Evolutionary conservation across 1,139 yeast genomes (phyloP), one percentile per base, ranked within the genome.

Genomic region (Ashbya aceris): DNA sequence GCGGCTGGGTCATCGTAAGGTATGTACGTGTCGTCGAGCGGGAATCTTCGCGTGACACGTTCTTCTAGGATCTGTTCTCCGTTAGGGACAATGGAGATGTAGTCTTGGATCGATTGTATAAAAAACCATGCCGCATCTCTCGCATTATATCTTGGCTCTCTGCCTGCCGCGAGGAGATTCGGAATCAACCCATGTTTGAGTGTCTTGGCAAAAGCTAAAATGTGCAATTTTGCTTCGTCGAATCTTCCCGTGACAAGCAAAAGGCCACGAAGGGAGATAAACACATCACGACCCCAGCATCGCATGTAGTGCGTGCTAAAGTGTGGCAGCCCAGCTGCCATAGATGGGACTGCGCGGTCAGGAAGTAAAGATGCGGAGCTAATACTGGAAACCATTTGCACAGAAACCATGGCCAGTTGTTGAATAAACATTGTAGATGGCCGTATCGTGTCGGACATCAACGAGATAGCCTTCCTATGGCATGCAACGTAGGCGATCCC

Each of bases 211-310:
- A 87, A 91, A 5, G 83, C 85, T 41, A 89, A 65, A 47, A 91
- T 85, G 58, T 91, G 97, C 38, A 67, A 64, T 53, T 72, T 79
- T 1, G 97, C 97, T 44, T 81, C 91, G 2, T 82, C 84, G 55
- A 61, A 76, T 44, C 97, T 71, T 11, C 83, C 93, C 0, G 96
- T 74, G 1, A 83, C 80, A 33, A 89, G 65, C 47, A 87, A 66
- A 39, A 89, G 69, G 0, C 98, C 98, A 49, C 96, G 70, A 43
- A 83, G 71, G 0, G 96, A 75, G 43, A 91, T 81, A 58, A 91
- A 91, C 2, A 87, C 95, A 65, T 91, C 98, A 58, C 98, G 74
- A 27, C 98, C 98, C 98, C 98, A 91, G 60, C 96, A 86, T 63
- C 98, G 74, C 95, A 89, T 87, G 61, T 84, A 87, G 52, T 82